Conservation (phyloP, 441 rosid species). For the Jatropha multifida region DNA sequence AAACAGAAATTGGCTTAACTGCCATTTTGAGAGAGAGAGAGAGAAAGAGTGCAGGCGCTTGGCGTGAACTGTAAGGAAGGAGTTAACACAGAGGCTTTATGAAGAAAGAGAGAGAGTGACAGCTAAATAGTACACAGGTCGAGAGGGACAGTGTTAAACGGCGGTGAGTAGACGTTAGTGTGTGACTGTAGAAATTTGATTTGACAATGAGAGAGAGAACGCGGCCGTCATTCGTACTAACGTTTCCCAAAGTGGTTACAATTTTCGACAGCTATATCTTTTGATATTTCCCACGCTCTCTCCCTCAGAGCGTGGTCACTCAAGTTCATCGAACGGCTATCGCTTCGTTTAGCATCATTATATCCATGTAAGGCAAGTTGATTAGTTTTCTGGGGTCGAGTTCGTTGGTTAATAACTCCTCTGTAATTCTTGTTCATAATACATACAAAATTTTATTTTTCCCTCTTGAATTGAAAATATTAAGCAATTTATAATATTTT, state of each 20-base stretch:
- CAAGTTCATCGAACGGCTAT: neutral
- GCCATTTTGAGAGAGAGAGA: conserved; percentile 3
- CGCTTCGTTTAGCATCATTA: neutral
- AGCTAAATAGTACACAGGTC: neutral
- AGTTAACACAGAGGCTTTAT: conserved; percentile 45
- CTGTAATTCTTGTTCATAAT: too few relatives aligned
- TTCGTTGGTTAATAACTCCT: too few relatives aligned
- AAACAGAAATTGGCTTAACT: neutral
- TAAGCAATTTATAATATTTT: too few relatives aligned
- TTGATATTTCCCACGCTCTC: conserved; percentile 1
- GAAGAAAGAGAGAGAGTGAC: conserved; percentile 43
- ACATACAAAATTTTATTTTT: too few relatives aligned
- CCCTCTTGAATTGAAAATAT: too few relatives aligned
- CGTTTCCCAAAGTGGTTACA: conserved; percentile 43
- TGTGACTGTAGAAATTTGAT: neutral
- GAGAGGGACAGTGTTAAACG: conserved; percentile 39
- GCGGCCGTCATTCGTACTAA: conserved; percentile 53
- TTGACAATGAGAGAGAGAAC: conserved; percentile 13
- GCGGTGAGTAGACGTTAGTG: conserved; percentile 65
- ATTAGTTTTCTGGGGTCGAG: neutral
- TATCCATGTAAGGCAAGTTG: neutral
- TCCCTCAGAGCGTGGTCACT: neutral
- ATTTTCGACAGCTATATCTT: conserved; percentile 18
- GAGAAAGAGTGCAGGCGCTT: conserved; percentile 52
- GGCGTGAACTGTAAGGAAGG: conserved; percentile 78